Evolutionary conservation across 805 yeast genomes (phyloP).

Genomic region (Saturnispora zaruensis): DNA sequence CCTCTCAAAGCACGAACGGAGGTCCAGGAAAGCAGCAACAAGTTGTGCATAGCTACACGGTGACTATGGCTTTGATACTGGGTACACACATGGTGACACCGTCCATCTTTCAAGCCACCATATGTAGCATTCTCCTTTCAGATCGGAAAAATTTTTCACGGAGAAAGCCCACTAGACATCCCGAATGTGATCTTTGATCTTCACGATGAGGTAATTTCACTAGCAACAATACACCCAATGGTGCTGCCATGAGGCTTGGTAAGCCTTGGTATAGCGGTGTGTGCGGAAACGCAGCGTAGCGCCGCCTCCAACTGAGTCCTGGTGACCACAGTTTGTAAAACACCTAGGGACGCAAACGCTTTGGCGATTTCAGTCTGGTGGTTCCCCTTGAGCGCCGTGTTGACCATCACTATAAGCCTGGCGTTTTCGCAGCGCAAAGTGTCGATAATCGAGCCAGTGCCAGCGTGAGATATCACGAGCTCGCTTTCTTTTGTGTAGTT

Average conservation of each 20-base stretch:
- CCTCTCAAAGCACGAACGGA: neutral
- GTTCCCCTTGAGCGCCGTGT: slow-evolving; percentile 70
- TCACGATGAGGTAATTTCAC: neutral
- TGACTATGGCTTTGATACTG: neutral
- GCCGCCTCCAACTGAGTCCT: neutral
- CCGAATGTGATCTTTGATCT: neutral
- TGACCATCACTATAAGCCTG: slow-evolving; percentile 61
- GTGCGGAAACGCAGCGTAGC: neutral
- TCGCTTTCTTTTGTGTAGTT: slow-evolving; percentile 38
- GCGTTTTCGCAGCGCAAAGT: slow-evolving; percentile 37
- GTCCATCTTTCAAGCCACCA: neutral
- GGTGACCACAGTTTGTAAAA: slow-evolving; percentile 17
- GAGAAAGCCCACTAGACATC: neutral
- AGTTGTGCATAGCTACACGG: neutral
- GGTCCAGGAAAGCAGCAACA: neutral
- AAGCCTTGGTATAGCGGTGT: neutral
- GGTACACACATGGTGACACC: neutral
- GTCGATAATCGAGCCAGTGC: slow-evolving; percentile 87
- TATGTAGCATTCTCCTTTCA: neutral
- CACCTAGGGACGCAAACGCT: slow-evolving; percentile 34
- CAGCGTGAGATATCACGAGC: slow-evolving; percentile 79
- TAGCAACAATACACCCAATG: neutral
- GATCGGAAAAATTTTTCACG: neutral
- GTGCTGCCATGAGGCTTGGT: neutral
- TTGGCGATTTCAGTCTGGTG: slow-evolving; percentile 75